Percentiles rank a stretch among this genome's conserved stretches.
phyloP scores from a whole-genome alignment of 2,329 filamentous ascomycete genomes.

The Capronia americana region DNA sequence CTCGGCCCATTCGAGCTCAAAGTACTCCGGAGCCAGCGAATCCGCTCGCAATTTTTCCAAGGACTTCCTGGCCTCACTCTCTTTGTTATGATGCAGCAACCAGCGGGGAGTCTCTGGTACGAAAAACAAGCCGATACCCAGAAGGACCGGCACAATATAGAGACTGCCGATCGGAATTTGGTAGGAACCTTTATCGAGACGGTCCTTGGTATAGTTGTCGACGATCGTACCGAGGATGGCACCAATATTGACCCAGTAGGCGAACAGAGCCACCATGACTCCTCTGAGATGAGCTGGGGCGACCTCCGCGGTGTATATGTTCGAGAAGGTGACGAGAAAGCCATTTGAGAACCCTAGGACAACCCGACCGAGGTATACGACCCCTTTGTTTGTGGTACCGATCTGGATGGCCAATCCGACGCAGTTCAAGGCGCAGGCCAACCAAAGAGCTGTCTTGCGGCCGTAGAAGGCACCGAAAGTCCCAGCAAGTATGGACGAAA shows the following conservation, averaged over 20 bases:
- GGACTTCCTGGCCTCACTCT: constrained; percentile 23
- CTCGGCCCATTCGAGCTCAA: constrained; percentile 36
- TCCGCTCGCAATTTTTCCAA: constrained; percentile 18
- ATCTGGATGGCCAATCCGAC: constrained; percentile 16
- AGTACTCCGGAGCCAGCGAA: constrained; percentile 16
- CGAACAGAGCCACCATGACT: constrained; percentile 57
- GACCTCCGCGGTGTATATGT: constrained; percentile 58
- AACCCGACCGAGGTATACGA: constrained; percentile 16
- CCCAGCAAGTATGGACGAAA: constrained; percentile 13
- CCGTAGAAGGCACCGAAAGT: constrained; percentile 10
- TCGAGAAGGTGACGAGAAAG: constrained; percentile 55
- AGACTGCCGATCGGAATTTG: constrained; percentile 40
- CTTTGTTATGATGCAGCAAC: constrained; percentile 40
- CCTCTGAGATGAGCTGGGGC: constrained; percentile 57
- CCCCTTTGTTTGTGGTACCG: constrained; percentile 15
- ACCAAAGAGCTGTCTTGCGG: constrained; percentile 16
- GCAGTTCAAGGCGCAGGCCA: constrained; percentile 11
- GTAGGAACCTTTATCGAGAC: constrained; percentile 44
- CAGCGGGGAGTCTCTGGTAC: constrained; percentile 43
- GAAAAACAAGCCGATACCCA: constrained; percentile 40
- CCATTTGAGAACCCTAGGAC: constrained; percentile 44
- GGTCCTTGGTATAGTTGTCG: constrained; percentile 41
- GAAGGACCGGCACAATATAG: constrained; percentile 39
- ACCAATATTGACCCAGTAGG: constrained; percentile 38
- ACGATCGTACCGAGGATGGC: constrained; percentile 35